Conservation (phyloP, 768 basidiomycete genomes). For the Boletus reticuloceps region DNA sequence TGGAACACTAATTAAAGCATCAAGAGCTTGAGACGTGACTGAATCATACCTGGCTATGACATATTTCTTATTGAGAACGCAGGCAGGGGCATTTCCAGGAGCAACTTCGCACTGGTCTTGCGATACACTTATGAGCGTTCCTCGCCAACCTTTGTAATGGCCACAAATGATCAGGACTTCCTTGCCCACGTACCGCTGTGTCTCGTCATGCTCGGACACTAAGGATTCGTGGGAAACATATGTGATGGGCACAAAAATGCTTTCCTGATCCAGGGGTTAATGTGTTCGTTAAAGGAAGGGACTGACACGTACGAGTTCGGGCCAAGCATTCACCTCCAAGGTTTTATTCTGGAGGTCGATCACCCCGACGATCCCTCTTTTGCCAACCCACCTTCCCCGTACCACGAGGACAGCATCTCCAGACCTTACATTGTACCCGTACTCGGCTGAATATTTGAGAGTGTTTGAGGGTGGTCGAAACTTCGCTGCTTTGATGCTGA, state of each 20-base stretch:
- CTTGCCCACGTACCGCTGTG: neutral
- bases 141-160: neutral
- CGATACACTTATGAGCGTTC: neutral
- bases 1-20: neutral
- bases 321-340: neutral
- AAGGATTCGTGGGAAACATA: neutral
- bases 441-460: neutral
- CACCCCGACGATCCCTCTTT: neutral
- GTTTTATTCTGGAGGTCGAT: neutral
- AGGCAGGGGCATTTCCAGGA: too few relatives aligned
- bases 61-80: neutral
- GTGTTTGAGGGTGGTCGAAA: neutral
- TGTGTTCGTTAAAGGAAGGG: too few relatives aligned
- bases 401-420: constrained; percentile 2
- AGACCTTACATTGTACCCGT: neutral
- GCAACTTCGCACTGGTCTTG: neutral
- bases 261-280: neutral
- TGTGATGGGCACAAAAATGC: neutral
- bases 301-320: neutral
- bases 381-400: neutral
- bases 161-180: neutral
- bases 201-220: neutral
- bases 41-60: neutral
- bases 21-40: neutral
- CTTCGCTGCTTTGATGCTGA: neutral